Base-by-base conservation (phyloP, 164 flowering plant genomes). In the Kingdonia uniflora region DNA sequence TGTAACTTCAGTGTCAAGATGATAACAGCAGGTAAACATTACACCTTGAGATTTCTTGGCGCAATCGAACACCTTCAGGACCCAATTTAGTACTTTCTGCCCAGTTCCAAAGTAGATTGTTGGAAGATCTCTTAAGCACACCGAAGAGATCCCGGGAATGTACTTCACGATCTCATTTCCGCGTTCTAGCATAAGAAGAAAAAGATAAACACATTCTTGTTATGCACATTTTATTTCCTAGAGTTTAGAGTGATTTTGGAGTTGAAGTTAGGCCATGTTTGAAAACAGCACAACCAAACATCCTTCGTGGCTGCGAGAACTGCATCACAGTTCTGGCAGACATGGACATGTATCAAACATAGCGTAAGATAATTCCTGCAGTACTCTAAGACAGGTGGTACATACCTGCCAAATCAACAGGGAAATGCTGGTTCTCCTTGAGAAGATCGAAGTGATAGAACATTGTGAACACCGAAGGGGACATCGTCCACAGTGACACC, bases 1-100 rank as follows among this genome's bases (percentile, higher is more conserved):
- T n/a, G n/a, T n/a, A n/a, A n/a, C n/a, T n/a, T n/a, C n/a, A n/a
- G 42, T 65, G 13, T 86, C 88, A 1, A 86, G 74, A 62, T 81
- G 85, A 33, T 63, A 58, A 42, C 65, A 49, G 5, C 84, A 68
- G 24, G 74, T 51, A 20, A 75, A 42, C 2, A 85, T 56, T 10
- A 79, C 73, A n/a, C n/a, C n/a, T n/a, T n/a, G n/a, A n/a, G n/a
- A n/a, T n/a, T n/a, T n/a, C n/a, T n/a, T n/a, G n/a, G n/a, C n/a
- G n/a, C n/a, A n/a, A n/a, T n/a, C n/a, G n/a, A n/a, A n/a, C n/a
- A n/a, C n/a, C n/a, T n/a, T 68, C 2, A 58, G 12, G 11, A 40
- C 38, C 13, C 24, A 11, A 2, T 16, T 19, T 5, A 60, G 17
- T 23, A 47, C 3, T 19, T 42, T 14, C 4, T 6, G 50, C 5